Evolutionary conservation across 306 rosid species (phyloP).

Genomic region (Prinsepia uniflora): DNA sequence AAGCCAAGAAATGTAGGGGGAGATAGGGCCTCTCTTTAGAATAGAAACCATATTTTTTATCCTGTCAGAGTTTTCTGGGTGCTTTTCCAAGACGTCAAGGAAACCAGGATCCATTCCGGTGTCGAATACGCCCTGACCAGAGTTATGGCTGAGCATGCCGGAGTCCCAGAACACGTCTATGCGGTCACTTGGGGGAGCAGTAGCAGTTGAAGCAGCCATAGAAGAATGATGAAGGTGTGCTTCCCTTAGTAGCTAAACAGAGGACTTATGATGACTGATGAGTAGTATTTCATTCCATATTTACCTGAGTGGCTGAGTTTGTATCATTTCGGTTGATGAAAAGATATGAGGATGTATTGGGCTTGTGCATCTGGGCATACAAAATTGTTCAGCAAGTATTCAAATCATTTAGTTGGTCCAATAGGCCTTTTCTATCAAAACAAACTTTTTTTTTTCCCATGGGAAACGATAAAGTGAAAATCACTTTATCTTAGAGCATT

Average conservation of each 20-base stretch:
- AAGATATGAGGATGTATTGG: too few species aligned
- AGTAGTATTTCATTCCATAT: too few species aligned
- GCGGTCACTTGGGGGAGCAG: neutral
- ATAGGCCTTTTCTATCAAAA: too few species aligned
- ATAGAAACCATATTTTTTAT: constrained; percentile 75
- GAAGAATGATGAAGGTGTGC: neutral
- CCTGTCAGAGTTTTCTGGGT: constrained; percentile 86
- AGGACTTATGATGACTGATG: too few species aligned
- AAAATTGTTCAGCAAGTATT: too few species aligned
- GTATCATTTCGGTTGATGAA: too few species aligned
- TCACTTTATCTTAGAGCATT: too few species aligned
- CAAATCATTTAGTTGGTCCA: too few species aligned
- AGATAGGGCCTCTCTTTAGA: constrained; percentile 70
- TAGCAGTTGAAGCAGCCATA: constrained; percentile 24
- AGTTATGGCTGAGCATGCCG: constrained; percentile 68
- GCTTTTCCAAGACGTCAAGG: constrained; percentile 76
- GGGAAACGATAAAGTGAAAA: too few species aligned
- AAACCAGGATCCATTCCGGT: constrained; percentile 67
- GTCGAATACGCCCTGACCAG: constrained; percentile 72
- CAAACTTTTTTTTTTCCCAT: too few species aligned
- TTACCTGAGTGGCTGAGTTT: too few species aligned
- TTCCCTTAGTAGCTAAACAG: neutral
- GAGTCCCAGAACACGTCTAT: constrained; percentile 68
- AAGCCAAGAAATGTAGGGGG: constrained; percentile 63
- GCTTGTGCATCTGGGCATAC: too few species aligned